Evolutionary conservation across 305 asterid genomes (phyloP).

Genomic region (Ajuga reptans): DNA sequence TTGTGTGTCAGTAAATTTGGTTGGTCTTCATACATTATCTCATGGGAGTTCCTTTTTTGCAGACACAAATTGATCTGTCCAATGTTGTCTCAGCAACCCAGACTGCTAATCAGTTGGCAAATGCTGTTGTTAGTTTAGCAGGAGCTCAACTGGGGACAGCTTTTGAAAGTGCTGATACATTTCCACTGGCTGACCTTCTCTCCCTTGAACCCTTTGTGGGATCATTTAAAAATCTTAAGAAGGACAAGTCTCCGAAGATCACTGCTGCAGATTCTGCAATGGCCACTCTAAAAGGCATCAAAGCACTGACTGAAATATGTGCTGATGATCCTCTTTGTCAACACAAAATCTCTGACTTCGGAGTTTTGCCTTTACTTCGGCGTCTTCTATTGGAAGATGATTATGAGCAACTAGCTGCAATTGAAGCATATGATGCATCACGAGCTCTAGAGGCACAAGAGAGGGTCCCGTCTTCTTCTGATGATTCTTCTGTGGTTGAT

Average conservation of each 20-base stretch:
- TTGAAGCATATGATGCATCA: conserved; percentile 96
- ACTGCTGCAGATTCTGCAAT: conserved; percentile 88
- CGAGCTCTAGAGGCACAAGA: conserved; percentile 62
- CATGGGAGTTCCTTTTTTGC: conserved; percentile 32
- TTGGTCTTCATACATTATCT: conserved; percentile 9
- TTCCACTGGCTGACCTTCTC: conserved; percentile 74
- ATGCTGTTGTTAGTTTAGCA: conserved; percentile 83
- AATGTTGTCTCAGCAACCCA: conserved; percentile 74
- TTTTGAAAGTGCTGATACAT: conserved; percentile 51
- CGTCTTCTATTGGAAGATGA: conserved; percentile 87
- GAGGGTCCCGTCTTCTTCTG: conserved; percentile 37
- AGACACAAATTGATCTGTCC: conserved; percentile 87
- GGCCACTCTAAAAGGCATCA: conserved; percentile 89
- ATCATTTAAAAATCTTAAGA: conserved; percentile 64
- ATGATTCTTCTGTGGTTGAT: conserved; percentile 43
- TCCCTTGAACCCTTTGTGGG: conserved; percentile 79
- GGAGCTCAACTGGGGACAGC: conserved; percentile 63
- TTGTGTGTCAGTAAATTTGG: neutral
- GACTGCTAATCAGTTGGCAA: conserved; percentile 68
- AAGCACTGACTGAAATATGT: conserved; percentile 85
- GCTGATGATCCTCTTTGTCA: conserved; percentile 68
- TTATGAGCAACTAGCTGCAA: conserved; percentile 91
- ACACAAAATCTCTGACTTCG: conserved; percentile 54
- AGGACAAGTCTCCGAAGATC: conserved; percentile 57
- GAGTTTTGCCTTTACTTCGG: conserved; percentile 64